phyloP scores from a whole-genome alignment of 2,329 filamentous ascomycete species.

The Sclerotiophoma versabilis region DNA sequence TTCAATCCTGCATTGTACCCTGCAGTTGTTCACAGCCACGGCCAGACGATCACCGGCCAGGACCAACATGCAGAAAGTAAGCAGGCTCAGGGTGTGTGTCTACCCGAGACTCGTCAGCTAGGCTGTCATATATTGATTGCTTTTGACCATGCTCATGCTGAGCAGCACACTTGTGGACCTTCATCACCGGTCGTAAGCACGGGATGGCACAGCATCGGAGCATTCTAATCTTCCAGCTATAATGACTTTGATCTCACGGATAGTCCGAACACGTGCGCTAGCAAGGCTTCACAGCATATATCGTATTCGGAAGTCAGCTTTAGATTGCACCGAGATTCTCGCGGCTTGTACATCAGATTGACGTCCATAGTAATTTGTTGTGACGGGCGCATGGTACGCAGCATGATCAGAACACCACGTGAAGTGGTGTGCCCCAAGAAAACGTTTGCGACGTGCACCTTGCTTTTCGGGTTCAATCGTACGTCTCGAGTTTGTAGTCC shows the following conservation, averaged over 20 bases:
- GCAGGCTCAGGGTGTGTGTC: conserved; percentile 1
- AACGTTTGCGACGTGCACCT: conserved; percentile 12
- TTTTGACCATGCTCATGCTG: neutral
- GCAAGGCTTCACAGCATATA: conserved; percentile 17
- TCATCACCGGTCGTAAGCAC: conserved; percentile 3
- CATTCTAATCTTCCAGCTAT: conserved; percentile 7
- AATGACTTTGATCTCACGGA: conserved; percentile 3
- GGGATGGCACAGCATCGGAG: conserved; percentile 9
- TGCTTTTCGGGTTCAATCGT: conserved; percentile 6
- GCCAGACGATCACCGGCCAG: conserved; percentile 14
- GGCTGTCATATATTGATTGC: conserved; percentile 2
- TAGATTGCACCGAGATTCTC: conserved; percentile 12
- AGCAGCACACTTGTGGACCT: neutral
- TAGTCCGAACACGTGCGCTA: conserved; percentile 14
- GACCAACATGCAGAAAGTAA: conserved; percentile 1
- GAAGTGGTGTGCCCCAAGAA: conserved; percentile 14
- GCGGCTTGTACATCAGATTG: conserved; percentile 14
- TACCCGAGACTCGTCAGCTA: neutral
- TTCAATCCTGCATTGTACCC: conserved; percentile 6
- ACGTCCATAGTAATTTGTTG: conserved; percentile 19
- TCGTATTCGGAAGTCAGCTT: conserved; percentile 13
- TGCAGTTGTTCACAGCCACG: conserved; percentile 23
- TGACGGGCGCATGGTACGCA: conserved; percentile 11
- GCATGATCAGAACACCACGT: conserved; percentile 18
- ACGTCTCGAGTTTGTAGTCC: neutral